Base-by-base conservation (phyloP, 2,329 filamentous ascomycete species). In the Aspergillus ochraceoroseus region DNA sequence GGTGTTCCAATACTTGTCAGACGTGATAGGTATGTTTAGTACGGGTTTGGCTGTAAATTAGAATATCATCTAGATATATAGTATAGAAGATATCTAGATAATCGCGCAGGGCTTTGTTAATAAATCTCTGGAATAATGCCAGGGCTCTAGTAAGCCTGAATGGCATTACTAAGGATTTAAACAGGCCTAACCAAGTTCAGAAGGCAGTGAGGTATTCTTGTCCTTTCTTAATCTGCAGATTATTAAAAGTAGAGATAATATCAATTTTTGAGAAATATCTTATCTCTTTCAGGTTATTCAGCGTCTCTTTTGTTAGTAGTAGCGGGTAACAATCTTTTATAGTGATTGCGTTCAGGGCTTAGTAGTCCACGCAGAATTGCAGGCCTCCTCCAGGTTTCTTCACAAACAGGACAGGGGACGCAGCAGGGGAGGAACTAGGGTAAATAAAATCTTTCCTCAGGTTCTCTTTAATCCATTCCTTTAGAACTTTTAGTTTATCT, bases 351-450 rank as follows among this genome's bases (percentile, higher is more conserved):
- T 65, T 65, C 20, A 65, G 33, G 1, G 35, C 28, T 18, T 45
- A n/a, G 31, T 63, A 65, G 33, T 66, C 48, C 2, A 64, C 41
- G 41, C 49, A 62, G 8, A 62, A 28, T 3, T 44, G 17, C 5
- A 60, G 40, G 28, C 25, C 25, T 7, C 17, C 17, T 5, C 23
- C 23, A 4, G 23, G 23, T 17, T 37, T 37, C 0, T 17, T 7
- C 3, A 35, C 41, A 2, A 49, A 33, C 7, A 49, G 11, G 8
- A 49, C 39, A 5, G 29, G 41, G 2, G 32, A 30, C 3, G 18
- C 30, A 5, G 28, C 22, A 0, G 20, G 35, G 4, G 29, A 25
- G 3, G 8, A 22, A 6, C 8, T 22, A 3, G n/a, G 18, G 9
- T 30, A 8, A 14, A 49, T 49, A 12, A 36, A 47, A 1, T 40